Base-by-base conservation (phyloP, 306 rosid species). In the Pueraria montana region DNA sequence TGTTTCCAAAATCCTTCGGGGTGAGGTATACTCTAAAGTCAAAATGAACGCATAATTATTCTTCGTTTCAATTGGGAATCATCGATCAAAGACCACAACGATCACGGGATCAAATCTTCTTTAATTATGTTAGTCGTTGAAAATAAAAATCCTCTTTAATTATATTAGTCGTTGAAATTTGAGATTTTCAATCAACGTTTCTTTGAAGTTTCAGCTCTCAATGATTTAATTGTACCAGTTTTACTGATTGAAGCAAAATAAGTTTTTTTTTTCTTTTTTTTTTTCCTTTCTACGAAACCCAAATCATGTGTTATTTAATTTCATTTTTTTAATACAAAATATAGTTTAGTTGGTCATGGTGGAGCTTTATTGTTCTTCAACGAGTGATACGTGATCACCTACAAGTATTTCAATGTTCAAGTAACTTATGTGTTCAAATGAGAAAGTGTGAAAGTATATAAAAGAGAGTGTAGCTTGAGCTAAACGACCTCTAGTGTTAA, bases 31-130 rank as follows among this genome's bases (percentile, higher is more conserved):
- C 42, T 27, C 68, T 26, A 27, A 30, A 62, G 68, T 62, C 68
- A 62, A 62, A 62, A 27, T 27, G 20, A 62, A 62, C 38, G 4
- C 42, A 62, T 14, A 27, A 62, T 8, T 38, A 38, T 62, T 27
- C 6, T 62, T 62, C 4, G 40, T 14, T 62, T 62, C 17, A 62
- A 27, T 24, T 26, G 42, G 7, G 8, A 13, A 62, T 27, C 68
- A 62, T 62, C 40, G 13, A 27, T 62, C 40, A 26, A 27, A 26
- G 8, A 14, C 16, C n/a, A 27, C 40, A 16, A 27, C 20, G 4
- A 12, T 62, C 68, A 62, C 40, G n/a, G 36, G 20, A 62, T 62
- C 42, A 62, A 27, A 62, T 59, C 36, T 59, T 59, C 23, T 50
- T 50, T 50, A 17, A 50, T 55, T 55, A 55, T 55, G 62, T n/a